Evolutionary conservation across 1,139 yeast genomes (phyloP).

Genomic region (Scheffersomyces quercinus): DNA sequence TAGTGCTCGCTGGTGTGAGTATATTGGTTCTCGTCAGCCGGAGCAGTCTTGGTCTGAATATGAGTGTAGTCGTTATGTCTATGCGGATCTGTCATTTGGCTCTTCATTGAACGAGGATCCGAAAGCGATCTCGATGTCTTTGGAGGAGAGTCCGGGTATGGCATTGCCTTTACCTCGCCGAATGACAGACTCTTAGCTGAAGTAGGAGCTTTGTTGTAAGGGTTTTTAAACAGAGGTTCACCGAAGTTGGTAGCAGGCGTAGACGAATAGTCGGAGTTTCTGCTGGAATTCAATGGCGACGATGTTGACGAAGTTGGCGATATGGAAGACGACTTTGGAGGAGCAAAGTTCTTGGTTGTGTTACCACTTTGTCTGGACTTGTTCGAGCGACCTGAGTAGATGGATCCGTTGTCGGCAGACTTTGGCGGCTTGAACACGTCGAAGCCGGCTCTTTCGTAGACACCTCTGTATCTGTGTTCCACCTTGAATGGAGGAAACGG

Average conservation of each 20-base stretch:
- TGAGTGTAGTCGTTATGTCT: neutral
- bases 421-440: constrained; percentile 35
- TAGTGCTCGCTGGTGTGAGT: neutral
- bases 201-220: neutral
- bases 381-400: constrained; percentile 7
- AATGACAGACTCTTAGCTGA: neutral
- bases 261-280: constrained; percentile 2
- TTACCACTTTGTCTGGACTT: constrained; percentile 4
- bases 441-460: constrained; percentile 67
- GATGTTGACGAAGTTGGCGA: constrained; percentile 10
- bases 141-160: neutral
- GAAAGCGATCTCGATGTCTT: neutral
- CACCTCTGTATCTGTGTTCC: constrained; percentile 56
- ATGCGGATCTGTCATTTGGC: no score
- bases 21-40: neutral
- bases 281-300: constrained; percentile 6
- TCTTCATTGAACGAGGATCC: no score
- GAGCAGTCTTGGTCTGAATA: no score
- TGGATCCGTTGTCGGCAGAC: constrained; percentile 11
- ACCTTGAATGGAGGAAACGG: constrained; percentile 65
- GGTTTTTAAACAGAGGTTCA: neutral
- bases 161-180: neutral
- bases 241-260: constrained; percentile 1
- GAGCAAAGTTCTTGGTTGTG: constrained; percentile 9
- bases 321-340: constrained; percentile 9